Percentiles rank a stretch among this genome's conserved stretches.
These are phyloP conservation scores for Austropuccinia psidii DNA, from an alignment of 1,284 basidiomycete genomes.

Conservation along the genomic window DNA sequence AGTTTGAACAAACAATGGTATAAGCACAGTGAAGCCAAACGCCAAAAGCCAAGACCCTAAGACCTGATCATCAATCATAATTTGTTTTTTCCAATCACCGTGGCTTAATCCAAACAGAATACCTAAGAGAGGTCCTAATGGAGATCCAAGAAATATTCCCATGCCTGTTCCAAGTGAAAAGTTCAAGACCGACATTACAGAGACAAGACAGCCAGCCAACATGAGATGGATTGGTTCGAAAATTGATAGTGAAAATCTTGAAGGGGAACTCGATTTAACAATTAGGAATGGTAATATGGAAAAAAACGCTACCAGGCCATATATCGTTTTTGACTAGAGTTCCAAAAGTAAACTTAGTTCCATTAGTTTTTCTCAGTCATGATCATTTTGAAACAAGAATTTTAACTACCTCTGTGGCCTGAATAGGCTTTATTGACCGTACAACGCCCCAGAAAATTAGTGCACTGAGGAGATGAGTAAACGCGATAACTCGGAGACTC, in stretches of 20 bases:
- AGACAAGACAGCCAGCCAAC: conserved; percentile 12
- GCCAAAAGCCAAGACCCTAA: conserved; percentile 13
- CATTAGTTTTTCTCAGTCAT: neutral
- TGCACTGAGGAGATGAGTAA: conserved; percentile 18
- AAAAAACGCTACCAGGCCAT: neutral
- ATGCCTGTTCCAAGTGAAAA: conserved; percentile 15
- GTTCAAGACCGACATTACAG: conserved; percentile 2
- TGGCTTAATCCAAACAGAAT: neutral
- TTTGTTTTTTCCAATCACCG: neutral
- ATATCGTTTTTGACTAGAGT: neutral
- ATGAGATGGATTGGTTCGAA: conserved; percentile 24
- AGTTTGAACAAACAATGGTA: conserved; percentile 19
- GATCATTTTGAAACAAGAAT: neutral
- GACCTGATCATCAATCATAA: conserved; percentile 13
- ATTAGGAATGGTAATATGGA: neutral
- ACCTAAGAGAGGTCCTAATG: neutral
- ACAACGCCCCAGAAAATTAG: conserved; percentile 12
- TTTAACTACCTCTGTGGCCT: neutral
- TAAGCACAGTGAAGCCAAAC: neutral
- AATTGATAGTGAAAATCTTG: neutral
- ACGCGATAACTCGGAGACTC: conserved; percentile 5
- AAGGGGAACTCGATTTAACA: neutral
- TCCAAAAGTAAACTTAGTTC: too few relatives aligned
- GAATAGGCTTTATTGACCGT: neutral
- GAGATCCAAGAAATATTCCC: neutral